phyloP scores from a whole-genome alignment of 2,329 filamentous ascomycete species.

The Stachybotrys chlorohalonatus region DNA sequence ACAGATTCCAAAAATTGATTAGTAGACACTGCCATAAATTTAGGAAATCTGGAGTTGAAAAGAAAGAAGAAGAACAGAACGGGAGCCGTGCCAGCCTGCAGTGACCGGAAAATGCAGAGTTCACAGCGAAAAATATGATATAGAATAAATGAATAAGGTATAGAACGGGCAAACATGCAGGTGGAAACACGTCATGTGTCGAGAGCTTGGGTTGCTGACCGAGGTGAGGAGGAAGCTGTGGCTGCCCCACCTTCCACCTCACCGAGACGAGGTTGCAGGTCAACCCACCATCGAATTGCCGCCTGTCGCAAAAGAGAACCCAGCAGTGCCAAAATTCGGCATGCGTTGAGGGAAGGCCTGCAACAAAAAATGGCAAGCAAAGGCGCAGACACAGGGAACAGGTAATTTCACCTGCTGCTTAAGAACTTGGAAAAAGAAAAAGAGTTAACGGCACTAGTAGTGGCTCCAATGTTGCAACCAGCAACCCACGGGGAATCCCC shows the following conservation, averaged over 20 bases:
- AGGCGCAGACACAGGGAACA: constrained; percentile 25
- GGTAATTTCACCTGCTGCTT: constrained; percentile 15
- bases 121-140: too few relatives aligned
- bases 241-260: constrained; percentile 17
- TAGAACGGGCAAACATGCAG: too few relatives aligned
- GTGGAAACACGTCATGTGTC: too few relatives aligned
- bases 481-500: constrained; percentile 77
- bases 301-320: constrained; percentile 17
- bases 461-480: constrained; percentile 42
- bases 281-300: constrained; percentile 6
- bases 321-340: constrained; percentile 12
- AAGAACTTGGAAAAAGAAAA: neutral
- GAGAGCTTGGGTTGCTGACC: neutral
- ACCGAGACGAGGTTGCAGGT: constrained; percentile 15
- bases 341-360: constrained; percentile 10
- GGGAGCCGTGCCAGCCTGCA: too few relatives aligned
- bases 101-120: too few relatives aligned
- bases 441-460: constrained; percentile 7
- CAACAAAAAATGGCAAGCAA: constrained; percentile 29
- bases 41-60: too few relatives aligned
- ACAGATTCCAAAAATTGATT: too few relatives aligned
- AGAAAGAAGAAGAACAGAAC: too few relatives aligned
- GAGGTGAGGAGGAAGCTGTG: neutral
- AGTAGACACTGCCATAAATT: too few relatives aligned
- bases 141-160: too few relatives aligned